Evolutionary conservation across 208 protist genomes (phyloP).

Genomic region (Leishmania amazonensis): DNA sequence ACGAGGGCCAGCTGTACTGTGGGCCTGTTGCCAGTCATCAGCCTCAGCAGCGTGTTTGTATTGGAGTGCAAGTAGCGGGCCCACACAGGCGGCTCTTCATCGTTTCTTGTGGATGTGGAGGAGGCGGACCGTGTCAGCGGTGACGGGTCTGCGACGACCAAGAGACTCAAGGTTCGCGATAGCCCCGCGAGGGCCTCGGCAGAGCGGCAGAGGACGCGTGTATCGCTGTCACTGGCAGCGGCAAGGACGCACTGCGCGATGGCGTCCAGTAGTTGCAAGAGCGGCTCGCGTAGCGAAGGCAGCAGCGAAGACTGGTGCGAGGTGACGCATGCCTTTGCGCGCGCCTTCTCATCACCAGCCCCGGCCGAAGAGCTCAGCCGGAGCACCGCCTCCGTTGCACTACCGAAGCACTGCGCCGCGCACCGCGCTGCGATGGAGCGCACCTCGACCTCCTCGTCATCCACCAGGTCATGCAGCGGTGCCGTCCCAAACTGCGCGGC

Average conservation of each 20-base stretch:
- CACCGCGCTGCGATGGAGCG: constrained; percentile 45
- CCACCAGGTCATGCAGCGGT: constrained; percentile 30
- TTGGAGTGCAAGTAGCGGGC: constrained; percentile 38
- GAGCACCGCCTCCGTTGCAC: constrained; percentile 38
- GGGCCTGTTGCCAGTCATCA: constrained; percentile 60
- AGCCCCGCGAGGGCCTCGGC: constrained; percentile 55
- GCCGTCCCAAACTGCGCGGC: constrained; percentile 18
- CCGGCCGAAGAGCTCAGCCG: constrained; percentile 24
- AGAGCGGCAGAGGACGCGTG: constrained; percentile 57
- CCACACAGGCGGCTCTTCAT: constrained; percentile 24
- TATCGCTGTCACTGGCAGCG: constrained; percentile 42
- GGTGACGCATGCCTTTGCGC: neutral
- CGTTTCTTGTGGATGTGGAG: neutral
- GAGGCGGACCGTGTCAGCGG: neutral
- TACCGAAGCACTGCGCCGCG: constrained; percentile 37
- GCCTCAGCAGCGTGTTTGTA: constrained; percentile 54
- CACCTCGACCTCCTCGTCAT: constrained; percentile 73
- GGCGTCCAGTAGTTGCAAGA: constrained; percentile 36
- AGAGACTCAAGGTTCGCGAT: constrained; percentile 48
- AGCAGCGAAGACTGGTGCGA: constrained; percentile 1
- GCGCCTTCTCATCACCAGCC: neutral
- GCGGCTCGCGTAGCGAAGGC: constrained; percentile 10
- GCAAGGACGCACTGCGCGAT: constrained; percentile 37
- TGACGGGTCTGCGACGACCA: constrained; percentile 37
- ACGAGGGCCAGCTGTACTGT: constrained; percentile 69